Conservation (phyloP, 192 early-diverging fungal genomes). For the Podila verticillata region DNA sequence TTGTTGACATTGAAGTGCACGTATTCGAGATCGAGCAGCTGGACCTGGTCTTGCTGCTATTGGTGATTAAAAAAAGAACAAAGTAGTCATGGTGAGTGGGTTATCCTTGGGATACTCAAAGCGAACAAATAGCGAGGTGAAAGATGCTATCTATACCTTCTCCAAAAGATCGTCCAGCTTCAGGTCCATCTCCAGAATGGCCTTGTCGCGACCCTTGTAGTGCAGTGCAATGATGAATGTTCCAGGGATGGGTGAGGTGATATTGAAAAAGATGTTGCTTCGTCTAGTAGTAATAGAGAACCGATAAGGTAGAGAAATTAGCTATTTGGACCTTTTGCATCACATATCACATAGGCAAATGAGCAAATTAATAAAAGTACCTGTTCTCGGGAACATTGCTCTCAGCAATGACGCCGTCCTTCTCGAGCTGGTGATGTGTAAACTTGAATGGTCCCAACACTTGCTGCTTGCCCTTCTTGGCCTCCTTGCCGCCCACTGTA, state of each 20-base stretch:
- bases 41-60: conserved; percentile 91
- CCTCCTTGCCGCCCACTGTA: conserved; percentile 63
- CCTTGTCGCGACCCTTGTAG: conserved; percentile 91
- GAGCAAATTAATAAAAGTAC: conserved; percentile 44
- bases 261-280: conserved; percentile 89
- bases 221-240: conserved; percentile 91
- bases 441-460: conserved; percentile 85
- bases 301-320: not conserved
- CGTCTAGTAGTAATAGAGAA: conserved; percentile 53
- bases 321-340: not conserved
- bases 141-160: conserved; percentile 57
- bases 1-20: conserved; percentile 89
- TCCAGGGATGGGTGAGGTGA: conserved; percentile 86
- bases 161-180: conserved; percentile 86
- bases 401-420: conserved; percentile 91
- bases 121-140: not conserved
- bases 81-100: not conserved
- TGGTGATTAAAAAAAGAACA: not conserved
- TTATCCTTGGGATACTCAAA: not conserved
- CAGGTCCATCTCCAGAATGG: conserved; percentile 96
- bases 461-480: conserved; percentile 58
- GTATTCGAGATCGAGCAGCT: conserved; percentile 91
- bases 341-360: not conserved
- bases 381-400: conserved; percentile 92
- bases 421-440: conserved; percentile 84